A percentile compares a stretch with the other conserved stretches of the same genome.
Conservation (phyloP, 495 filamentous ascomycete species). For the Cercophora scortea region DNA sequence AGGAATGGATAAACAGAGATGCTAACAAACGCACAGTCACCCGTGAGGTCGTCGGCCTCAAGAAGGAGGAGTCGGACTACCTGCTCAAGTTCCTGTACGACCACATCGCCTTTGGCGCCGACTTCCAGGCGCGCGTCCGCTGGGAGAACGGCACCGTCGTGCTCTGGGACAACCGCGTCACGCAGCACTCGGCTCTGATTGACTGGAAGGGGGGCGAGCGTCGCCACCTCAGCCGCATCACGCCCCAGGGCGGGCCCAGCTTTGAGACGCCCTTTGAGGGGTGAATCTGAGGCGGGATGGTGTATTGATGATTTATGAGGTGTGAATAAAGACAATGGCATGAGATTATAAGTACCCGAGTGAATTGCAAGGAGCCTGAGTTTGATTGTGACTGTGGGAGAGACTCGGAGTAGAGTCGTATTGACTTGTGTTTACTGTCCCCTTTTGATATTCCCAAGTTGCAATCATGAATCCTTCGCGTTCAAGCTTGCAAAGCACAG, state of each 20-base stretch:
- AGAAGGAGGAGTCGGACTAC: neutral
- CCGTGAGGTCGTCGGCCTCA: neutral
- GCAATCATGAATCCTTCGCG: no score
- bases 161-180: constrained; percentile 2
- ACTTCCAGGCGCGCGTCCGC: neutral
- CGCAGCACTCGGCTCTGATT: neutral
- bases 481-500: no score
- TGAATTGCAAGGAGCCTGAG: neutral
- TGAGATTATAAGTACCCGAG: neutral
- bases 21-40: neutral
- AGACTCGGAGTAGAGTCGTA: neutral
- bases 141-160: neutral
- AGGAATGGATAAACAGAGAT: no score
- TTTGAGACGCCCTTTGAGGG: neutral
- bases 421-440: neutral
- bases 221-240: neutral
- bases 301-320: neutral
- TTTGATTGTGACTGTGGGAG: neutral
- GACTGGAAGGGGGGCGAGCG: neutral
- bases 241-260: neutral
- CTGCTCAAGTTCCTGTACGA: neutral
- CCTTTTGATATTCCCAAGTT: neutral
- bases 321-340: neutral
- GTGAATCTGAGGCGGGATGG: neutral
- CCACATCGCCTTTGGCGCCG: constrained; percentile 1